Percentiles rank a stretch among this genome's conserved stretches.
phyloP scores from a whole-genome alignment of 164 flowering plant genomes.

The Chimonanthus praecox region DNA sequence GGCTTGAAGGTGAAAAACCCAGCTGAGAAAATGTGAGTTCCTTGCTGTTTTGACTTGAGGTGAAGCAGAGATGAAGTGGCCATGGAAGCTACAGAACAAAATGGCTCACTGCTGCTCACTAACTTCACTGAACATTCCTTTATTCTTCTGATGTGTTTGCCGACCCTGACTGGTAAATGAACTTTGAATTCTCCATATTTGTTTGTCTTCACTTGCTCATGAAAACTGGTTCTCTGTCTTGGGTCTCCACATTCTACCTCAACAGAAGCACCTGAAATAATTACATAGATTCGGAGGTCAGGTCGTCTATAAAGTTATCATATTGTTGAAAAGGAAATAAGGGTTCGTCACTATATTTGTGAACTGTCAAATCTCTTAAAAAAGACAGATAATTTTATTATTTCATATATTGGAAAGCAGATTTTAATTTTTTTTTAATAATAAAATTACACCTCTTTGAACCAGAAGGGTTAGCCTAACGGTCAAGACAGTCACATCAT shows the following conservation, averaged over 20 bases:
- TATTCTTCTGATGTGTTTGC: constrained; percentile 56
- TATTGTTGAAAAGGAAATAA: background rate
- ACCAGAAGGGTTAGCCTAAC: no score
- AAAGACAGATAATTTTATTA: no score
- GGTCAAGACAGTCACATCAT: no score
- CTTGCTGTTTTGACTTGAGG: constrained; percentile 52
- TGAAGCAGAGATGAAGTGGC: constrained; percentile 53
- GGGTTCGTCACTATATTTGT: no score
- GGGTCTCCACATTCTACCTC: constrained; percentile 44
- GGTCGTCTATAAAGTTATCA: background rate
- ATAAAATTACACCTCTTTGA: no score
- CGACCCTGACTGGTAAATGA: constrained; percentile 49
- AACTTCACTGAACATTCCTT: constrained; percentile 60
- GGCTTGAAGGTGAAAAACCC: constrained; percentile 69
- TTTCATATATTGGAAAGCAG: no score
- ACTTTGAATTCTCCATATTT: constrained; percentile 57
- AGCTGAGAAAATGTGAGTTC: constrained; percentile 55
- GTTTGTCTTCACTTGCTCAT: constrained; percentile 54
- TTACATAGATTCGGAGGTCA: background rate
- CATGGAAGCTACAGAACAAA: constrained; percentile 63
- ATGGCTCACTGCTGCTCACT: constrained; percentile 61
- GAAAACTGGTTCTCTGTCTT: constrained; percentile 35
- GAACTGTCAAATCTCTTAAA: no score
- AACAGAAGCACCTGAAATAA: constrained; percentile 47
- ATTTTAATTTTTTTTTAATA: no score